Base-by-base conservation (phyloP, 306 rosid species). In the Sesbania bispinosa region DNA sequence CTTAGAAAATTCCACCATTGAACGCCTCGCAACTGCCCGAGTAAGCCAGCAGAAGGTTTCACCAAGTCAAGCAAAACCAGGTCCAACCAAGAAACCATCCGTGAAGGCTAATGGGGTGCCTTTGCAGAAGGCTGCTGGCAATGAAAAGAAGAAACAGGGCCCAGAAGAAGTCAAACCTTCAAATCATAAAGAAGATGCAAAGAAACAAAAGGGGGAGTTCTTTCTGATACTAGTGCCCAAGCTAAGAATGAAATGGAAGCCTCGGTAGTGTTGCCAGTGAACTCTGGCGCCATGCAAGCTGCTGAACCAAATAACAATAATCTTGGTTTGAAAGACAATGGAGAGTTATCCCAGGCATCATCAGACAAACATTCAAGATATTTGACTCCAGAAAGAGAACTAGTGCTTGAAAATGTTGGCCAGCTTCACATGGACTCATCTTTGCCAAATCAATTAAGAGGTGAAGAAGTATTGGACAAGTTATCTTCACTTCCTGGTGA, bases 1-100 rank as follows among this genome's bases (percentile, higher is more conserved):
- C 83, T 86, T 52, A 82, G 87, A 66, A n/a, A 88, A 70, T 73
- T 91, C 99, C 51, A 94, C 97, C 79, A 85, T 95, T 0, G 89
- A 89, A 7, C 96, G 96, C 70, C 99, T 91, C 1, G 88, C 99
- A 32, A 78, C 89, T 1, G 82, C 93, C 0, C 85, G 88, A 24
- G 76, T 79, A 30, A 77, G 77, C 71, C 88, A 58, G 43, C 87
- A 39, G 38, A 94, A 87, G 73, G 82, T 74, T 52, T 48, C 78
- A 10, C 68, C 82, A 50, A 58, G 62, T 70, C 83, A 46, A 76
- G 77, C 82, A 29, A 81, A 83, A 70, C 8, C 77, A 10, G 75
- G 64, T 65, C 83, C 81, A 79, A 74, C 82, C 18, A 85, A 86
- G 82, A 93, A 80, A 79, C 87, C 88, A 46, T 63, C 80, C 38